These are phyloP conservation scores for Naumovozyma castellii DNA, from an alignment of 805 yeast genomes.

Conservation along the genomic window DNA sequence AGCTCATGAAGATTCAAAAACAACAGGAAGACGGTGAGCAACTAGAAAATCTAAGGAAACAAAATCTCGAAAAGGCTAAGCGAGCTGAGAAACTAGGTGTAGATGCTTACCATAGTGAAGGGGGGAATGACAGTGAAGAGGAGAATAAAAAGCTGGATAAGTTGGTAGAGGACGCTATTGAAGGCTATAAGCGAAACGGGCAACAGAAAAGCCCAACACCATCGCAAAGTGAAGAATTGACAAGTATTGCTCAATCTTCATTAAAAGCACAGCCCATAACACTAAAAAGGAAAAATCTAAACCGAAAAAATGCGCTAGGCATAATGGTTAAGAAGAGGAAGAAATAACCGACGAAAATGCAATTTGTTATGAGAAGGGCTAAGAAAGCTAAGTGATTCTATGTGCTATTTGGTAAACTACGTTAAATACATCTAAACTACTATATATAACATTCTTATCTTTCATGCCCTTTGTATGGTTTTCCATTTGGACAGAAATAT, in stretches of 20 bases:
- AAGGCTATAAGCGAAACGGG: background rate
- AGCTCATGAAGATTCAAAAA: constrained; percentile 31
- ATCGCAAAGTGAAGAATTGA: background rate
- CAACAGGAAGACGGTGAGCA: constrained; percentile 29
- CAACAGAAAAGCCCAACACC: background rate
- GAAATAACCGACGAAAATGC: constrained; percentile 2
- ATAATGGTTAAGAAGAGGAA: constrained; percentile 13
- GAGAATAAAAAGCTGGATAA: constrained; percentile 1
- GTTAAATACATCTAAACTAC: no score
- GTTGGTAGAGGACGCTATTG: constrained; percentile 4
- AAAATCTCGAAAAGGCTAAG: constrained; percentile 16
- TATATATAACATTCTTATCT: no score
- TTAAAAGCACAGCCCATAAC: constrained; percentile 1
- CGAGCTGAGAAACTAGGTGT: constrained; percentile 4
- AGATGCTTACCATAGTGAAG: no score
- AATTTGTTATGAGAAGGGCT: no score
- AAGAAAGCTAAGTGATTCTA: no score
- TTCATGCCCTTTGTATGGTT: no score
- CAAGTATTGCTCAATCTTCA: background rate
- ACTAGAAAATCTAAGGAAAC: constrained; percentile 23
- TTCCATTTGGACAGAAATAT: no score
- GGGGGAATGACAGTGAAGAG: constrained; percentile 2
- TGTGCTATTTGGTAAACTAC: no score
- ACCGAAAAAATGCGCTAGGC: constrained; percentile 15
- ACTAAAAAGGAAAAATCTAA: constrained; percentile 5